Conservation (phyloP, 1,284 basidiomycete genomes). For the Sphaerobolus stellatus region DNA sequence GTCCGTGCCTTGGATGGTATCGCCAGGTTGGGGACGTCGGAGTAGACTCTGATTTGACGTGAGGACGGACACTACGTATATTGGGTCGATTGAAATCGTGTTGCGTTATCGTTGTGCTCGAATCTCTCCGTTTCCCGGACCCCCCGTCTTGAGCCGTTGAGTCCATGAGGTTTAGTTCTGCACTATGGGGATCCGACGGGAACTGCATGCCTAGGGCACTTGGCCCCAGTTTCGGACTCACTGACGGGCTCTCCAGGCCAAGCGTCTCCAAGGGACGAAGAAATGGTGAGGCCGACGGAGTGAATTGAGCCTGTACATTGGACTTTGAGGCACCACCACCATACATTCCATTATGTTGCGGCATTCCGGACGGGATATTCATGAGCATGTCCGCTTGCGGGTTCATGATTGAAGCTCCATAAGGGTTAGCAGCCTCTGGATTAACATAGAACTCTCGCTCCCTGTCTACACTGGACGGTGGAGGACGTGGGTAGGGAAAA, state of each 20-base stretch:
- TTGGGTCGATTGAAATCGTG: slow-evolving; percentile 8
- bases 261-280: slow-evolving; percentile 77
- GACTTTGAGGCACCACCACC: slow-evolving; percentile 4
- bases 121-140: slow-evolving; percentile 10
- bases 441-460: slow-evolving; percentile 22
- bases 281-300: slow-evolving; percentile 71
- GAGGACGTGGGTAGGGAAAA: slow-evolving; percentile 26
- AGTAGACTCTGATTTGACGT: slow-evolving; percentile 13
- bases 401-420: slow-evolving; percentile 68
- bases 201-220: neutral
- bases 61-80: slow-evolving; percentile 6
- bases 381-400: slow-evolving; percentile 20
- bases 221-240: slow-evolving; percentile 8
- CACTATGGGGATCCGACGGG: neutral
- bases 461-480: slow-evolving; percentile 31
- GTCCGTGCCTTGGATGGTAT: neutral
- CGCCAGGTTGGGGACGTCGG: slow-evolving; percentile 12
- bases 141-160: neutral
- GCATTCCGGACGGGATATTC: neutral
- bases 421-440: slow-evolving; percentile 63
- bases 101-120: slow-evolving; percentile 7
- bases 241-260: slow-evolving; percentile 11
- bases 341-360: neutral
- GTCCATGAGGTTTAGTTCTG: slow-evolving; percentile 6
- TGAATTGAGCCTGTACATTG: slow-evolving; percentile 21